Conservation (phyloP, 345 rosid genomes). For the Syzygium aqueum region DNA sequence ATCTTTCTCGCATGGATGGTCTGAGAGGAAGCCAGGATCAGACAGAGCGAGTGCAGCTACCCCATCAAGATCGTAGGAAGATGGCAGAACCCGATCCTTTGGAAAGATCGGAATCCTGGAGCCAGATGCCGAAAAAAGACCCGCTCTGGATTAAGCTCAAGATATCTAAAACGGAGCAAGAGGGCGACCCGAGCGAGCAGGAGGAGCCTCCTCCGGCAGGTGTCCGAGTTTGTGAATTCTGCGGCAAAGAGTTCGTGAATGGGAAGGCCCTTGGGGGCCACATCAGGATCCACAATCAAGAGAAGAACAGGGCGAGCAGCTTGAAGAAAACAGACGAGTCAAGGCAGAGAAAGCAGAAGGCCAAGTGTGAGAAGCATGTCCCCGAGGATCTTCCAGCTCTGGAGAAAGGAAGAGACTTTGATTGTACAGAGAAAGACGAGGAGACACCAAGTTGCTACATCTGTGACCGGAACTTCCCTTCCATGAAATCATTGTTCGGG, state of each 20-base stretch:
- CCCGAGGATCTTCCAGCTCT: not conserved
- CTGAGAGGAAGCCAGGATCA: not conserved
- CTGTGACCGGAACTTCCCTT: constrained; percentile 6
- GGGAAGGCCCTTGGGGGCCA: constrained; percentile 18
- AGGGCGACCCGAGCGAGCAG: not conserved
- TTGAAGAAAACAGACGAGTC: not conserved
- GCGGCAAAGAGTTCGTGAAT: constrained; percentile 23
- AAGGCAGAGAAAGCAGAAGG: not conserved
- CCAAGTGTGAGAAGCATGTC: not conserved
- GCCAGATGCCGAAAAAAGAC: not conserved
- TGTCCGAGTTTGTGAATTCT: constrained; percentile 16
- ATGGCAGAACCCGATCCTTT: not conserved
- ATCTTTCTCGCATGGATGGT: not conserved
- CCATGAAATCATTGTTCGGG: constrained; percentile 50
- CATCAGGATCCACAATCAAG: constrained; percentile 9
- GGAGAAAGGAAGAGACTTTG: not conserved
- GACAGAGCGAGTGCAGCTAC: not conserved
- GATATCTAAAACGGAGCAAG: not conserved
- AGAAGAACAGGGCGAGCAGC: not conserved
- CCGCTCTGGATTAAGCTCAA: constrained; percentile 7
- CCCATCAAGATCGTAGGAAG: not conserved
- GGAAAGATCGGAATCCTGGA: not conserved
- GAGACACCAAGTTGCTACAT: not conserved
- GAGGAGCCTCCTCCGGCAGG: not conserved
- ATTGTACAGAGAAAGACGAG: not conserved